Conservation (phyloP, 2,329 filamentous ascomycete genomes). For the Fusarium lateritium region DNA sequence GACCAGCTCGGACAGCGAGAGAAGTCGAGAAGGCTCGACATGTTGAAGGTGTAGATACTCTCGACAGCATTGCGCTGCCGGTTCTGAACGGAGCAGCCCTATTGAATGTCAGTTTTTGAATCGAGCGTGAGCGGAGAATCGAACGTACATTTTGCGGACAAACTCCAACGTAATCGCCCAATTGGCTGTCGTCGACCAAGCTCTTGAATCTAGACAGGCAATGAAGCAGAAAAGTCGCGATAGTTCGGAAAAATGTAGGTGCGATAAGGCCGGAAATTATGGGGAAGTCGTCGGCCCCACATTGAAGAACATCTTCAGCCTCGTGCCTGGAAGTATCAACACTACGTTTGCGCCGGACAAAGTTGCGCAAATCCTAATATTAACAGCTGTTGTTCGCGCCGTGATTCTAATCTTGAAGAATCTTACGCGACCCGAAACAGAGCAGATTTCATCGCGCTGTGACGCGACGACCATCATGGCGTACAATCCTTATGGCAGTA, state of each 20-base stretch:
- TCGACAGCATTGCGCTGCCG: conserved; percentile 53
- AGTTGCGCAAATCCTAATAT: conserved; percentile 23
- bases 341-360: conserved; percentile 36
- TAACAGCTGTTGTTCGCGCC: conserved; percentile 12
- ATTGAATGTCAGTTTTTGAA: conserved; percentile 11
- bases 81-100: conserved; percentile 50
- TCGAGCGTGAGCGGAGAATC: fast-evolving
- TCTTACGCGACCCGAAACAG: conserved; percentile 1
- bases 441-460: conserved; percentile 11
- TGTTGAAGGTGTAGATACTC: conserved; percentile 45
- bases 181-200: conserved; percentile 42
- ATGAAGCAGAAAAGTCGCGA: conserved; percentile 47
- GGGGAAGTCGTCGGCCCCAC: conserved; percentile 41
- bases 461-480: conserved; percentile 60
- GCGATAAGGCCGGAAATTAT: conserved; percentile 42
- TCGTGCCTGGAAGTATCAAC: conserved; percentile 44
- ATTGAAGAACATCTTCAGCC: conserved; percentile 47
- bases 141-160: conserved; percentile 43
- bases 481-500: conserved; percentile 74
- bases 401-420: neutral
- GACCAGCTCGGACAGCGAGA: conserved; percentile 47
- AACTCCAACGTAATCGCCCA: conserved; percentile 30
- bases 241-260: conserved; percentile 52
- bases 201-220: conserved; percentile 23
- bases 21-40: conserved; percentile 53